These are phyloP conservation scores for Fusarium succisae DNA, from an alignment of 2,329 filamentous ascomycete genomes.

Conservation along the genomic window DNA sequence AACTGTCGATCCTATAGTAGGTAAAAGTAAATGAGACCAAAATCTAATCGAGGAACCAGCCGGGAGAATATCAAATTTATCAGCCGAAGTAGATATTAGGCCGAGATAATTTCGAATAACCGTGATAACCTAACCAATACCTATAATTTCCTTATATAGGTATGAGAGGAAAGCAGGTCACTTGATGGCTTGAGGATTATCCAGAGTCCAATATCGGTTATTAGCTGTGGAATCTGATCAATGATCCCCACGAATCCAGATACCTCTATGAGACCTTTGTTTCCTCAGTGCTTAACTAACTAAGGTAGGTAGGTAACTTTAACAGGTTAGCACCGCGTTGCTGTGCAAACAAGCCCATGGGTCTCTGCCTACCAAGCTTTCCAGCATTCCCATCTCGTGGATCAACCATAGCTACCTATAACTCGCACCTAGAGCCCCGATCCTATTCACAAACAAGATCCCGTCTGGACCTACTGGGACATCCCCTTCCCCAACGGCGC, in stretches of 20 bases:
- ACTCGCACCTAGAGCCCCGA: not conserved
- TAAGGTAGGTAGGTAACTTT: not conserved
- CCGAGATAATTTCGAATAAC: not conserved
- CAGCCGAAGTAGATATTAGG: not conserved
- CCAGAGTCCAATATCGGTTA: not conserved
- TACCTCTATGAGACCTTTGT: not conserved
- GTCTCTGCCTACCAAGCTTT: not conserved
- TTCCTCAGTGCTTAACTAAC: not conserved
- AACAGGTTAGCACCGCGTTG: not conserved
- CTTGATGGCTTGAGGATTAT: not conserved
- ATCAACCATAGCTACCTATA: not conserved
- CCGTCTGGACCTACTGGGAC: not conserved
- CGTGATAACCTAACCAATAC: not conserved
- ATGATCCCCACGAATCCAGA: not conserved
- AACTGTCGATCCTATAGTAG: not conserved
- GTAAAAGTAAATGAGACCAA: not conserved
- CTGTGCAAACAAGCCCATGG: not conserved
- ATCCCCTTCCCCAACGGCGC: conserved; percentile 5
- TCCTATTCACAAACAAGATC: not conserved
- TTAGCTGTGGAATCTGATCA: not conserved
- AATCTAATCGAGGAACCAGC: not conserved
- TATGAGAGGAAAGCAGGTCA: not conserved
- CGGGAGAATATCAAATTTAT: not conserved
- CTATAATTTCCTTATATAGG: not conserved
- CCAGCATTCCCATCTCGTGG: not conserved